Conservation (phyloP, 495 filamentous ascomycete species). For the Articulospora tetracladia region DNA sequence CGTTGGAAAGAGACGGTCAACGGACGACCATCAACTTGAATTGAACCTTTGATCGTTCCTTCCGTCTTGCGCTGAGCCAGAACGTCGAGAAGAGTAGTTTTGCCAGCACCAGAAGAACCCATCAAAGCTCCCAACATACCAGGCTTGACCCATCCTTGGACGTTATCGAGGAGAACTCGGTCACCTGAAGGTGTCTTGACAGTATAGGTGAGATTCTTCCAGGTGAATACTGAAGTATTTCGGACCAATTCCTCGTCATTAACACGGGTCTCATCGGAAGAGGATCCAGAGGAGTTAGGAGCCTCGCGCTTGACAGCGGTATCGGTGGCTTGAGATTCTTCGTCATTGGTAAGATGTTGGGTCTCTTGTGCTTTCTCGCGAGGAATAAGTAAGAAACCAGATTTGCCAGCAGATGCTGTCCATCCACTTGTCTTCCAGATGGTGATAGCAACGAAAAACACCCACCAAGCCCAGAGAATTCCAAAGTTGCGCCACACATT, state of each 20-base stretch:
- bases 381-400: constrained; percentile 31
- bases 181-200: constrained; percentile 61
- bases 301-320: constrained; percentile 24
- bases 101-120: constrained; percentile 59
- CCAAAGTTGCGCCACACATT: constrained; percentile 81
- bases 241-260: constrained; percentile 37
- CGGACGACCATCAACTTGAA: constrained; percentile 43
- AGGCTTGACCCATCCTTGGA: constrained; percentile 76
- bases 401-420: constrained; percentile 10
- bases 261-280: constrained; percentile 27
- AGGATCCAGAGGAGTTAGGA: constrained; percentile 27
- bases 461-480: constrained; percentile 64
- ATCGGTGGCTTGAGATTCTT: constrained; percentile 24
- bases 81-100: constrained; percentile 49
- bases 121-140: constrained; percentile 78
- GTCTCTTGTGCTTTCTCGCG: constrained; percentile 30
- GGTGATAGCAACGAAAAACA: constrained; percentile 50
- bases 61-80: constrained; percentile 41
- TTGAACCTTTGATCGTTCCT: constrained; percentile 43
- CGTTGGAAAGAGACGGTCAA: constrained; percentile 43
- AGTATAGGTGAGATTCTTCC: constrained; percentile 58
- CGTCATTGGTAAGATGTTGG: constrained; percentile 20
- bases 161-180: constrained; percentile 62
- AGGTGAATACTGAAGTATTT: constrained; percentile 56
- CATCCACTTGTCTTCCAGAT: constrained; percentile 47